Evolutionary conservation across 2,329 filamentous ascomycete species (phyloP).

Genomic region (Cladophialophora immunda): DNA sequence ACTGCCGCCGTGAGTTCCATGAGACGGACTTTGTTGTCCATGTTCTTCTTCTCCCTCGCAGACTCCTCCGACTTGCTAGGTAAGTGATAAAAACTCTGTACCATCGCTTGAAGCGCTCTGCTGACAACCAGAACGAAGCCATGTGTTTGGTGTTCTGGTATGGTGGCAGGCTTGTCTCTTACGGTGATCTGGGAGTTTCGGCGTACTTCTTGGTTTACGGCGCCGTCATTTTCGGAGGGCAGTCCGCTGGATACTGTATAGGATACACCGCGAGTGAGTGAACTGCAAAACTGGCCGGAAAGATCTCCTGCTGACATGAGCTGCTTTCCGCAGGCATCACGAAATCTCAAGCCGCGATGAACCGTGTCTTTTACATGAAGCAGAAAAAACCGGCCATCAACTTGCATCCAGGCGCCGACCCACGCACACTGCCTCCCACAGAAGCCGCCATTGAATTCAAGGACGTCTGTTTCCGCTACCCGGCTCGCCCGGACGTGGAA

Average conservation of each 20-base stretch:
- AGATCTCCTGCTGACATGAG: background rate
- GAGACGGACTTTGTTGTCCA: constrained; percentile 60
- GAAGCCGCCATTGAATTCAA: constrained; percentile 81
- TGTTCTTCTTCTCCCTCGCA: constrained; percentile 72
- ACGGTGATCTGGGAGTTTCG: constrained; percentile 71
- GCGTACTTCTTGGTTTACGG: constrained; percentile 68
- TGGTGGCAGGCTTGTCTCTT: constrained; percentile 68
- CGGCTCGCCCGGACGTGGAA: constrained; percentile 86
- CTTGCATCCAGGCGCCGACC: background rate
- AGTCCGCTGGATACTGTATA: constrained; percentile 44
- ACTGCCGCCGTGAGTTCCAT: constrained; percentile 61
- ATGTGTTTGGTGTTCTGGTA: constrained; percentile 71
- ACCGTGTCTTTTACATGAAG: constrained; percentile 82
- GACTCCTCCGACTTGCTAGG: constrained; percentile 71
- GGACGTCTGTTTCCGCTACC: constrained; percentile 91
- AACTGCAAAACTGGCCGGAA: background rate
- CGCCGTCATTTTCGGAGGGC: constrained; percentile 48
- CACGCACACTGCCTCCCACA: constrained; percentile 49
- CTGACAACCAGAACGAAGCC: background rate
- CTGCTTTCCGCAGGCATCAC: constrained; percentile 65
- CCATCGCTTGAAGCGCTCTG: background rate
- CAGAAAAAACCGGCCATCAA: constrained; percentile 77
- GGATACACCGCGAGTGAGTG: constrained; percentile 43
- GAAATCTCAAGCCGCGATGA: constrained; percentile 84
- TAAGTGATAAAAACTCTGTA: constrained; percentile 16